These are phyloP conservation scores for Sisymbrium altissimum DNA, from an alignment of 345 rosid species.

Conservation along the genomic window DNA sequence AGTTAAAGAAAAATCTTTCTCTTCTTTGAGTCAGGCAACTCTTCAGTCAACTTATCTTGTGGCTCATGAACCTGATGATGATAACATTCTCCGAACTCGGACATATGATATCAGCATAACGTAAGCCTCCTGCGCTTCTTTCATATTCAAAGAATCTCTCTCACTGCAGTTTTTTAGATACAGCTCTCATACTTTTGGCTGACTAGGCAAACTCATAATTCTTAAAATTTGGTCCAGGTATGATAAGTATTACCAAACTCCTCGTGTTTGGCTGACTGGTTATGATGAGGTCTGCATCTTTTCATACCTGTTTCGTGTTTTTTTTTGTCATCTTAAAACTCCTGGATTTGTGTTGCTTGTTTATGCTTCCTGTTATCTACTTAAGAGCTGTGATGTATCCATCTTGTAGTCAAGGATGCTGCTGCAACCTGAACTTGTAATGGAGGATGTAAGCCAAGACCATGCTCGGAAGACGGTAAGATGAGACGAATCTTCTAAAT, in stretches of 20 bases:
- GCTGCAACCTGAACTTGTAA: conserved; percentile 80
- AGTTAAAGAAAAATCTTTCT: conserved; percentile 7
- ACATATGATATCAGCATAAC: conserved; percentile 98
- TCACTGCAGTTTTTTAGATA: neutral
- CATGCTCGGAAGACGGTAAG: conserved; percentile 86
- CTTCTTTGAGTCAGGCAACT: conserved; percentile 63
- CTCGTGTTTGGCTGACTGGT: conserved; percentile 93
- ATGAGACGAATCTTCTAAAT: neutral
- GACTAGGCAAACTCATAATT: neutral
- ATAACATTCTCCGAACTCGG: conserved; percentile 90
- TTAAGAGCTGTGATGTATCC: conserved; percentile 19
- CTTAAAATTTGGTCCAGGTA: conserved; percentile 47
- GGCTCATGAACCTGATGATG: conserved; percentile 94
- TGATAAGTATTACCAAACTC: conserved; percentile 91
- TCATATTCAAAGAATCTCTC: neutral
- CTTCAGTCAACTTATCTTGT: conserved; percentile 71
- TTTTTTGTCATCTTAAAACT: neutral
- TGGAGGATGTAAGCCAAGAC: conserved; percentile 93
- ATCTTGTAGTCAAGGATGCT: conserved; percentile 78
- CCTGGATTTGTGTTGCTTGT: neutral
- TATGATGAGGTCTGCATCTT: conserved; percentile 73
- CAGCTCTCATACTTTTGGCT: conserved; percentile 8
- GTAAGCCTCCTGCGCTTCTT: conserved; percentile 31
- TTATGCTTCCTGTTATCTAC: neutral
- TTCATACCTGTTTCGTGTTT: conserved; percentile 1